A percentile compares a stretch with the other conserved stretches of the same genome.
Conservation (phyloP, 345 rosid genomes). For the Leavenworthia alabamica region DNA sequence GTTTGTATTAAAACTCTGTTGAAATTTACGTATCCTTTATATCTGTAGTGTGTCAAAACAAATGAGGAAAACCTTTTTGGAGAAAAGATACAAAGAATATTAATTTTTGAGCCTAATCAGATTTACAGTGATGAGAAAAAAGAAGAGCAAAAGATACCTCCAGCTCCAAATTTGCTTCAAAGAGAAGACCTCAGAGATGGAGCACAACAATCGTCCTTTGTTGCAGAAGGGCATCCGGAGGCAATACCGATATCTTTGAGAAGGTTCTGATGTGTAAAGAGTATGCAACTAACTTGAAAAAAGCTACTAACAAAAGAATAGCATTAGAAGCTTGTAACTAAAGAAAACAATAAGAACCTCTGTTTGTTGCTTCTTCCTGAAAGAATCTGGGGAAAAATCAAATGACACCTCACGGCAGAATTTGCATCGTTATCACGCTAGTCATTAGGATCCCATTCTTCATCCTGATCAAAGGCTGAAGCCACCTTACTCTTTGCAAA, state of each 20-base stretch:
- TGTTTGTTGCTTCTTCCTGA: conserved; percentile 28
- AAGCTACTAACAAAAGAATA: conserved; percentile 41
- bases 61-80: conserved; percentile 11
- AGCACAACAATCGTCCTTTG: conserved; percentile 1
- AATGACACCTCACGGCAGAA: conserved; percentile 18
- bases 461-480: conserved; percentile 59
- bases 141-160: conserved; percentile 25
- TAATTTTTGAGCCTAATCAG: conserved; percentile 21
- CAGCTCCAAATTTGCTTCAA: conserved; percentile 23
- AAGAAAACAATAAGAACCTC: conserved; percentile 29
- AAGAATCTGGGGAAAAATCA: conserved; percentile 24
- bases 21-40: conserved; percentile 22
- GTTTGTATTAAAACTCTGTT: not conserved
- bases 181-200: conserved; percentile 15
- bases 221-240: conserved; percentile 13
- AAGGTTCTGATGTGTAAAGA: conserved; percentile 27
- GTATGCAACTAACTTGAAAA: conserved; percentile 22
- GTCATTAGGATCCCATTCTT: conserved; percentile 97
- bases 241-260: conserved; percentile 24
- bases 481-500: conserved; percentile 38
- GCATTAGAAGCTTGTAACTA: conserved; percentile 31
- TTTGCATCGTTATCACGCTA: conserved; percentile 29
- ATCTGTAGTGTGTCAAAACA: conserved; percentile 28
- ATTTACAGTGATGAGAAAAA: conserved; percentile 29
- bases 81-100: conserved; percentile 25